Conservation (phyloP, 78 protist species). For the Emiliania huxleyi region DNA sequence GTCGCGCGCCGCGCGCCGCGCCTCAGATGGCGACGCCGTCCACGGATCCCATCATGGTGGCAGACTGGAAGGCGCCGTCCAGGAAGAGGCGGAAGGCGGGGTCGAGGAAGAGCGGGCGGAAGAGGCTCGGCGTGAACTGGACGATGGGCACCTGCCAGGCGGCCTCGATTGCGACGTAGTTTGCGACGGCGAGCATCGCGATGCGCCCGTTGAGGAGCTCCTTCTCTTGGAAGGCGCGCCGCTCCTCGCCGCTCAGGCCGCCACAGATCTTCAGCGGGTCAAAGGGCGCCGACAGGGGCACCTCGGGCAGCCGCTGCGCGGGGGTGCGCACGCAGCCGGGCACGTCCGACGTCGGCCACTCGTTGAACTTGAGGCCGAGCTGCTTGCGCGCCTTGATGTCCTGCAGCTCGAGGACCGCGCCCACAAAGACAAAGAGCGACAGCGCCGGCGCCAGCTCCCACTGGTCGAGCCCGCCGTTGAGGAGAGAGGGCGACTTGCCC, state of each 20-base stretch:
- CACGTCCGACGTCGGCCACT: too few species aligned
- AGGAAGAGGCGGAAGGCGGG: not conserved
- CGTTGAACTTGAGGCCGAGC: not conserved
- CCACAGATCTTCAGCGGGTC: not conserved
- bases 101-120: not conserved
- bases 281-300: not conserved
- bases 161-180: not conserved
- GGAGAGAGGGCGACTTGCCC: slow-evolving; percentile 24
- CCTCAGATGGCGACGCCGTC: too few species aligned
- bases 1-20: too few species aligned
- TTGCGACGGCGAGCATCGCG: slow-evolving; percentile 32
- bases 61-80: not conserved
- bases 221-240: not conserved
- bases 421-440: not conserved
- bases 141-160: not conserved
- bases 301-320: too few species aligned
- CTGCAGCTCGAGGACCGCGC: not conserved
- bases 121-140: not conserved
- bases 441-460: not conserved
- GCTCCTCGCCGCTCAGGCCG: not conserved
- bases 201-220: not conserved
- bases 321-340: too few species aligned
- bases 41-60: not conserved
- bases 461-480: slow-evolving; percentile 36
- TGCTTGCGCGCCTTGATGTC: not conserved